A percentile compares a stretch with the other conserved stretches of the same genome.
These are phyloP conservation scores for Dichomitus squalens DNA, from an alignment of 1,284 basidiomycete genomes.

Conservation along the genomic window DNA sequence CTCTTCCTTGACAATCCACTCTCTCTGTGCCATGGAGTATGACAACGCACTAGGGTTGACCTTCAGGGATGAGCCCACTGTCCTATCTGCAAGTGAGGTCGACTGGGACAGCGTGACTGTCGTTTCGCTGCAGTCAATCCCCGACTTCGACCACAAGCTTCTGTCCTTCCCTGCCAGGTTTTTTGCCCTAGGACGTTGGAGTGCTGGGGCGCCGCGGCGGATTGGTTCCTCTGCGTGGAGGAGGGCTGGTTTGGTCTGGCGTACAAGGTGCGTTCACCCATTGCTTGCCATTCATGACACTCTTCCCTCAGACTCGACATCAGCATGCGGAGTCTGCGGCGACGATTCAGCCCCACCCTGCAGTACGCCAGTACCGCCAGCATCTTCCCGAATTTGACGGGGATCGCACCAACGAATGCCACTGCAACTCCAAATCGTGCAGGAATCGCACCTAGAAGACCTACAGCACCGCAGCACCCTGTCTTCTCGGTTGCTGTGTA, in stretches of 20 bases:
- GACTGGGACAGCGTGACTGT: constrained; percentile 13
- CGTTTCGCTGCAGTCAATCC: constrained; percentile 4
- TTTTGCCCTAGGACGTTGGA: neutral
- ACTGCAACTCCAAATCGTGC: neutral
- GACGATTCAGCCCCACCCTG: constrained; percentile 4
- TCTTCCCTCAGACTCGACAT: neutral
- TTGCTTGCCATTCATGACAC: neutral
- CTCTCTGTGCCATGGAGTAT: neutral
- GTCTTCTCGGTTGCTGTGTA: constrained; percentile 8
- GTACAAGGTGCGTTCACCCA: neutral
- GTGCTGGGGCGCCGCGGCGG: neutral
- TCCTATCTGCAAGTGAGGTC: neutral
- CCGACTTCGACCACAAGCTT: neutral
- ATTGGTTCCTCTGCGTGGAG: neutral
- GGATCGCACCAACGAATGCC: neutral
- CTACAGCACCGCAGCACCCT: neutral
- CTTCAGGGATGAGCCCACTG: neutral
- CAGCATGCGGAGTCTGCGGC: constrained; percentile 1
- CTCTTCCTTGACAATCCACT: neutral
- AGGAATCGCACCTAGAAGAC: neutral
- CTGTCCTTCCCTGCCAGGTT: neutral
- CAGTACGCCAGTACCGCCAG: neutral
- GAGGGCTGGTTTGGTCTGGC: neutral
- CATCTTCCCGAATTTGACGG: neutral
- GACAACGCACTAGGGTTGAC: constrained; percentile 8